A percentile compares a stretch with the other conserved stretches of the same genome.
Conservation (phyloP, 495 filamentous ascomycete species). For the Lasiosphaeriaceae sp. region DNA sequence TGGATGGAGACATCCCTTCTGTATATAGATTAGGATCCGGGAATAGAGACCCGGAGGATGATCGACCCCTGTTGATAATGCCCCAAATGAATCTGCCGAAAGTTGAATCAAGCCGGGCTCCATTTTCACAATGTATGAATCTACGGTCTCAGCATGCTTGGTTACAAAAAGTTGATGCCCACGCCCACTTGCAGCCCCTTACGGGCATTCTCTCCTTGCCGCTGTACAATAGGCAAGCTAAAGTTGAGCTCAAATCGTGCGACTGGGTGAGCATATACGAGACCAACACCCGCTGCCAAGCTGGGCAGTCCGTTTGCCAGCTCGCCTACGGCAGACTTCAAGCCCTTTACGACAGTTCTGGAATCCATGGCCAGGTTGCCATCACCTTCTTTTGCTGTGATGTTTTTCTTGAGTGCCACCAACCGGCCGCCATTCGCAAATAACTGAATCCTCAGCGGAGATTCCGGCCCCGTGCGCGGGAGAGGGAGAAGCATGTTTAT, state of each 20-base stretch:
- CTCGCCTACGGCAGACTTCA: slow-evolving; percentile 55
- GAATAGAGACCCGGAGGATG: too few species aligned
- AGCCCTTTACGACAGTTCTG: slow-evolving; percentile 45
- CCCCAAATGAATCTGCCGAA: too few species aligned
- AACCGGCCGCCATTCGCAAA: slow-evolving; percentile 89
- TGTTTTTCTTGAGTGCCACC: slow-evolving; percentile 63
- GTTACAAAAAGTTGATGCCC: slow-evolving; percentile 88
- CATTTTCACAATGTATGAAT: background rate
- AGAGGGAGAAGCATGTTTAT: slow-evolving; percentile 81
- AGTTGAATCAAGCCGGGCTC: too few species aligned
- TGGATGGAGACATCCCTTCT: too few species aligned
- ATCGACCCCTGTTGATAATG: too few species aligned
- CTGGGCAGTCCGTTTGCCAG: slow-evolving; percentile 75
- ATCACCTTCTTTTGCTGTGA: slow-evolving; percentile 37
- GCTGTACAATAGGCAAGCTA: slow-evolving; percentile 74
- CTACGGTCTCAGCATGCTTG: background rate
- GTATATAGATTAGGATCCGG: too few species aligned
- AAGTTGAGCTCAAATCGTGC: slow-evolving; percentile 96
- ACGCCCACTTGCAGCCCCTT: slow-evolving; percentile 93
- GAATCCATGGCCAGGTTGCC: slow-evolving; percentile 29
- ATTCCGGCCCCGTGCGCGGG: slow-evolving; percentile 70
- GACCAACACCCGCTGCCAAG: slow-evolving; percentile 77
- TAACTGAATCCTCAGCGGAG: slow-evolving; percentile 80
- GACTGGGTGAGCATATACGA: slow-evolving; percentile 90
- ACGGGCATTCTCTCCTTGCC: slow-evolving; percentile 76